phyloP scores from a whole-genome alignment of 306 rosid species.

The Canavalia gladiata region DNA sequence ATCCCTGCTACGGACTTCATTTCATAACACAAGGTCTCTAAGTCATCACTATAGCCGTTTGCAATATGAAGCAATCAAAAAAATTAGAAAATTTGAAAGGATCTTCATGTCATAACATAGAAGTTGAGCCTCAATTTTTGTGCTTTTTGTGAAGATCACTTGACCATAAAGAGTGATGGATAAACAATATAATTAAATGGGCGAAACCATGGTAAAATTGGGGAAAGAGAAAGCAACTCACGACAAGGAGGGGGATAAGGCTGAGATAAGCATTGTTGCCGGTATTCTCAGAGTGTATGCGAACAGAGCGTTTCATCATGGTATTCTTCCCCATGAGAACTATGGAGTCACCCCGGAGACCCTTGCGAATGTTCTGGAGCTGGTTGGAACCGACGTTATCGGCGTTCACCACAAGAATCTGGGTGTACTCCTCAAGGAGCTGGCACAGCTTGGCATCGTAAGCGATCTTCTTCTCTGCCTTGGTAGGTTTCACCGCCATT shows the following conservation, averaged over 20 bases:
- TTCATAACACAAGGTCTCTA: no score
- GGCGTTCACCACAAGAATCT: conserved; percentile 83
- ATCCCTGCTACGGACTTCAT: no score
- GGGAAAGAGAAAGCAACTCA: conserved; percentile 14
- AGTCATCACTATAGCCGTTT: no score
- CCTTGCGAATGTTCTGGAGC: conserved; percentile 81
- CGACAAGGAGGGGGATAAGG: conserved; percentile 87
- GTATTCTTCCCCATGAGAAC: conserved; percentile 98
- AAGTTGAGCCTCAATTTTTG: no score
- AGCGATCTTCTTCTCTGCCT: conserved; percentile 80
- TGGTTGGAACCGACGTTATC: conserved; percentile 94
- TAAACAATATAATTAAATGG: background rate
- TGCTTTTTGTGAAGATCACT: no score
- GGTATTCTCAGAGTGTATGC: conserved; percentile 77
- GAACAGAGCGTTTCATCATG: conserved; percentile 91
- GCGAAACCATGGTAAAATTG: no score
- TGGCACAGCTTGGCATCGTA: conserved; percentile 82
- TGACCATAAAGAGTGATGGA: no score
- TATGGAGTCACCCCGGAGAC: conserved; percentile 84
- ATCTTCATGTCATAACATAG: no score
- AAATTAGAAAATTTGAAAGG: no score
- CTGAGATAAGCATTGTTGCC: conserved; percentile 72
- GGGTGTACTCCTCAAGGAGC: conserved; percentile 74
- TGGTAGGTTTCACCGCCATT: conserved; percentile 71
- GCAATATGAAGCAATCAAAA: no score